Percentiles rank a stretch among this genome's conserved stretches.
Conservation (phyloP, 1,284 basidiomycete genomes). For the Irpex lacteus region DNA sequence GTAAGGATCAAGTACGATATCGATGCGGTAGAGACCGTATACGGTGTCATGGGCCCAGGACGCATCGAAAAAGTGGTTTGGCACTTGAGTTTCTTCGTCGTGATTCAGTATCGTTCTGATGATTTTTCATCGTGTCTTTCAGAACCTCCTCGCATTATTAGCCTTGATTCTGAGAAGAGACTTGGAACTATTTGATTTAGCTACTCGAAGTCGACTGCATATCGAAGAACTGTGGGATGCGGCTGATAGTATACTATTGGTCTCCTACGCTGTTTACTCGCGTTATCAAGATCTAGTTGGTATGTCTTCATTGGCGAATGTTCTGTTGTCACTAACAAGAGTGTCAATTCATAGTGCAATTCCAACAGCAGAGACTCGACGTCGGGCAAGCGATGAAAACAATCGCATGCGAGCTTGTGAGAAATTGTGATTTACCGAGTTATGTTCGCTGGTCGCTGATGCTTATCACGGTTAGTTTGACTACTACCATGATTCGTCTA, state of each 20-base stretch:
- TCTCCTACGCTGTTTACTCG: conserved; percentile 9
- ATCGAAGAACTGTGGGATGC: conserved; percentile 11
- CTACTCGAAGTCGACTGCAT: conserved; percentile 16
- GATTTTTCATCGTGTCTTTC: background rate
- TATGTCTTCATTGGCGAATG: background rate
- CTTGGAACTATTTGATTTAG: conserved; percentile 20
- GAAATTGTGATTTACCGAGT: background rate
- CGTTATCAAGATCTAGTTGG: conserved; percentile 1
- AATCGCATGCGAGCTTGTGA: conserved; percentile 17
- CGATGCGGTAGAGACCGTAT: conserved; percentile 24
- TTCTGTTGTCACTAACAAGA: background rate
- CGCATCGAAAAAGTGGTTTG: conserved; percentile 21
- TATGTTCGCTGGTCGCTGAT: background rate
- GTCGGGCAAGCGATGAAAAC: conserved; percentile 11
- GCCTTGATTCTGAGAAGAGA: conserved; percentile 25
- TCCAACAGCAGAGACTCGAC: conserved; percentile 14
- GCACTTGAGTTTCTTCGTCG: too few relatives aligned
- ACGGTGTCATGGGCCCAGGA: conserved; percentile 20
- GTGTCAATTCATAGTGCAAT: conserved; percentile 7
- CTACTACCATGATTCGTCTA: conserved; percentile 7
- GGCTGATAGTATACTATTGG: conserved; percentile 2
- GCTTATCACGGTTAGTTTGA: conserved; percentile 12
- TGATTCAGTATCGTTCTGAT: background rate
- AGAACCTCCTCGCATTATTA: conserved; percentile 24
- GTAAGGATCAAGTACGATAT: conserved; percentile 23